Conservation (phyloP, 768 basidiomycete genomes). For the Naganishia onofrii region DNA sequence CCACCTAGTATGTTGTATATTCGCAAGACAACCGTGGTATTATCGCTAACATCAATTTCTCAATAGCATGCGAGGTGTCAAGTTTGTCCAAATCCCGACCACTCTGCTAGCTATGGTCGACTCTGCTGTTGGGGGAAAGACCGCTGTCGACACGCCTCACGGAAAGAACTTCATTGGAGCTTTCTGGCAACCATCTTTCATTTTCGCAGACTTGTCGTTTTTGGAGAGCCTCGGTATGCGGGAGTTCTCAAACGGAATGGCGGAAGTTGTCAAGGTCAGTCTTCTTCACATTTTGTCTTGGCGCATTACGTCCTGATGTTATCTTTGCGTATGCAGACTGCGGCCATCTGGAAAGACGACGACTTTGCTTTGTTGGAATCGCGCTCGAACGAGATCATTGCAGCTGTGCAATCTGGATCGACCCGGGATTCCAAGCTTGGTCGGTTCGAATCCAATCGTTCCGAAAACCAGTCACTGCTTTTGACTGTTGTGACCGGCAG, state of each 20-base stretch:
- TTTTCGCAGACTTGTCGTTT: slow-evolving; percentile 96
- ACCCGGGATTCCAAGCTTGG: slow-evolving; percentile 60
- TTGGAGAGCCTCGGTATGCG: slow-evolving; percentile 85
- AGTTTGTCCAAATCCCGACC: slow-evolving; percentile 92
- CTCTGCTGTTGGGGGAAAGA: slow-evolving; percentile 95
- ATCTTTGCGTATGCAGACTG: slow-evolving; percentile 62
- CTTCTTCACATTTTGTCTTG: not conserved
- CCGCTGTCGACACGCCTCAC: slow-evolving; percentile 96
- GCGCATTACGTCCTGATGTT: slow-evolving; percentile 1
- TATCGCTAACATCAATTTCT: not conserved
- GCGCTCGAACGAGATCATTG: slow-evolving; percentile 74
- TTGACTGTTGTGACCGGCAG: slow-evolving; percentile 88
- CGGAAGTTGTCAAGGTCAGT: slow-evolving; percentile 78
- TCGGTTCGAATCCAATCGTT: slow-evolving; percentile 58
- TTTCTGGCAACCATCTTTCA: slow-evolving; percentile 96
- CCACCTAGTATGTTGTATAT: slow-evolving; percentile 74
- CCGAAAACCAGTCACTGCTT: slow-evolving; percentile 71
- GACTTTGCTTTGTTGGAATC: slow-evolving; percentile 88
- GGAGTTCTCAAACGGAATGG: slow-evolving; percentile 99
- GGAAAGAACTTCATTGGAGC: slow-evolving; percentile 98
- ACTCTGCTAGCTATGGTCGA: slow-evolving; percentile 98
- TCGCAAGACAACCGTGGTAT: not conserved
- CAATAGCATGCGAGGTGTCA: slow-evolving; percentile 89
- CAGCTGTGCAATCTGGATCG: slow-evolving; percentile 63
- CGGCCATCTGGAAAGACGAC: slow-evolving; percentile 93